Evolutionary conservation across 352 stramenopile genomes (phyloP).

Genomic region (Phytophthora nicotianae): DNA sequence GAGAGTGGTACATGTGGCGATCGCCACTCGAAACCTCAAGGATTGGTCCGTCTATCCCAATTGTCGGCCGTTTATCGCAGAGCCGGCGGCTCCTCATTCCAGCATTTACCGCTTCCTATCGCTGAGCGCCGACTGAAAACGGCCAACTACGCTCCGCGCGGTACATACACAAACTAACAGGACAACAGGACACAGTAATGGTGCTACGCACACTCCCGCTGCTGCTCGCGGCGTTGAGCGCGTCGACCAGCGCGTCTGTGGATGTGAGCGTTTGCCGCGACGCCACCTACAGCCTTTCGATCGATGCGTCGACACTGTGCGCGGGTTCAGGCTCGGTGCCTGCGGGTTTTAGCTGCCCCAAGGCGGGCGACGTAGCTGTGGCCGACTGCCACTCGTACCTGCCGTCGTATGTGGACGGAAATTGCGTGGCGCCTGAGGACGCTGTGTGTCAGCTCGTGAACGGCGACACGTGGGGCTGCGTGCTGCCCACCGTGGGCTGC

Average conservation of each 20-base stretch:
- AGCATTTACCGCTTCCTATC: conserved; percentile 14
- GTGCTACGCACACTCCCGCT: conserved; percentile 23
- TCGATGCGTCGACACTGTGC: conserved; percentile 35
- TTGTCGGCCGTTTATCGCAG: conserved; percentile 14
- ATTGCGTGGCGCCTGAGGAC: conserved; percentile 45
- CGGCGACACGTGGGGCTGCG: conserved; percentile 47
- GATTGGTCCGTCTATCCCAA: conserved; percentile 18
- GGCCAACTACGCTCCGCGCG: neutral
- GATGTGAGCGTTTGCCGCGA: conserved; percentile 54
- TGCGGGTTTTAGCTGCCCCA: conserved; percentile 38
- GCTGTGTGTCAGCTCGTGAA: conserved; percentile 43
- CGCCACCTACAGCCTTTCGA: conserved; percentile 44
- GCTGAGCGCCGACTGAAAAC: neutral
- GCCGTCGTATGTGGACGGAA: conserved; percentile 32
- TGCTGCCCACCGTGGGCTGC: conserved; percentile 45
- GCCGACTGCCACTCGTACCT: conserved; percentile 47
- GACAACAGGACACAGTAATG: neutral
- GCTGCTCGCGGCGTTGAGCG: conserved; percentile 12
- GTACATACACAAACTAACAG: conserved; percentile 5
- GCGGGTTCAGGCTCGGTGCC: conserved; percentile 37
- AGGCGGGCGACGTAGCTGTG: conserved; percentile 37
- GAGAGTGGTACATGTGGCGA: neutral
- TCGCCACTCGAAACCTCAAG: conserved; percentile 1
- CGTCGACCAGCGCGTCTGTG: conserved; percentile 12
- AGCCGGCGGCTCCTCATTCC: conserved; percentile 25